A percentile compares a stretch with the other conserved stretches of the same genome.
These are phyloP conservation scores for Lasiosphaeria miniovina DNA, from an alignment of 495 filamentous ascomycete genomes.

Conservation along the genomic window DNA sequence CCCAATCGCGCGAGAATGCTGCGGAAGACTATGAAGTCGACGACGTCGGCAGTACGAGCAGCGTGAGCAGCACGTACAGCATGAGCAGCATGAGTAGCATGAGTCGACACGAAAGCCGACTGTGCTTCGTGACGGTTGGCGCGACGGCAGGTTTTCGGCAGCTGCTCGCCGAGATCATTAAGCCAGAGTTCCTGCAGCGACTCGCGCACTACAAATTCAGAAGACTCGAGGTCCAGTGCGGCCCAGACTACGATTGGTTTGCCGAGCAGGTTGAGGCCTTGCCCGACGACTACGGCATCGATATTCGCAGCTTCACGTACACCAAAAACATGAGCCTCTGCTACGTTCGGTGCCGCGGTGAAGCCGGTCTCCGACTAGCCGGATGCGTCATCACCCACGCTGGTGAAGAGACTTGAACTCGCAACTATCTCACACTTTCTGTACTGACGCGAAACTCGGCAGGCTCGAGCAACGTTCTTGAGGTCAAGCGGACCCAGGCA, in stretches of 20 bases:
- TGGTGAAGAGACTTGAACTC: no score
- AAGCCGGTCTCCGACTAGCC: constrained; percentile 29
- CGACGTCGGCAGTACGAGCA: no score
- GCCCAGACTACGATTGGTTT: constrained; percentile 48
- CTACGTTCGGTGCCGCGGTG: constrained; percentile 45
- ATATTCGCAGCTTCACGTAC: constrained; percentile 64
- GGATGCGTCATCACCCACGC: constrained; percentile 86
- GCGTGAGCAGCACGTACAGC: no score
- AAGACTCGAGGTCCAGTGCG: constrained; percentile 72
- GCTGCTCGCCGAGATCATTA: constrained; percentile 65
- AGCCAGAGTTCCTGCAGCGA: constrained; percentile 55
- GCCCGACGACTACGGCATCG: constrained; percentile 30
- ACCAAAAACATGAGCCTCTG: constrained; percentile 52
- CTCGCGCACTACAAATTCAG: constrained; percentile 58
- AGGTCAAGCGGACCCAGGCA: constrained; percentile 62
- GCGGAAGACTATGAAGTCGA: no score
- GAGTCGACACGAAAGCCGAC: no score
- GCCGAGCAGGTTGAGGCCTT: constrained; percentile 16
- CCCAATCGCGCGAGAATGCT: no score
- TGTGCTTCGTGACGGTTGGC: constrained; percentile 77
- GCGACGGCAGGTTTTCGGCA: constrained; percentile 80
- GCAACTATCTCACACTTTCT: no score
- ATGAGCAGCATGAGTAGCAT: no score
- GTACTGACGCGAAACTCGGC: constrained; percentile 14
- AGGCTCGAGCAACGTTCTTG: constrained; percentile 88